Evolutionary conservation across 1,284 basidiomycete species (phyloP), one percentile per base, ranked within the genome.

Genomic region (Ceratobasidium theobromae): DNA sequence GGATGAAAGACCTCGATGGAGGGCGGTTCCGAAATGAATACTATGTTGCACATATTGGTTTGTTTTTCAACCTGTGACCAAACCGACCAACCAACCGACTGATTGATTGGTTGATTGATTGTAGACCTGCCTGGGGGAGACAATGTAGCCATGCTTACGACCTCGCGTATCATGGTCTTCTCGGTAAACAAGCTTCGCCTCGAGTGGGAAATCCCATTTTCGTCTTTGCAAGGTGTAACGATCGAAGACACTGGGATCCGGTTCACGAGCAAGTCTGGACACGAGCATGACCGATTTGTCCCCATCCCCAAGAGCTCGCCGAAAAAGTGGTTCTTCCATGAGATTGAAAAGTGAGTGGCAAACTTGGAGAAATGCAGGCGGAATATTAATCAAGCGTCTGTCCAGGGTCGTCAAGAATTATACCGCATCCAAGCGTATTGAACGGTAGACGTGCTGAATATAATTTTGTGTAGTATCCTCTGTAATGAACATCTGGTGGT

Each of bases 11-110:
- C 73, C 79, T 98, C 25, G 91, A 95, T 72, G 86, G 92, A 68
- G 95, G 95, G 16, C 80, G 85, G 38, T 95, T 89, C 76, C 85
- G 93, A 70, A 80, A 84, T 71, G 95, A 98, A 73, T 79, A 79
- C 53, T 99, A 98, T 74, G 90, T 98, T 49, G 95, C 95, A 5
- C 95, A 98, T 74, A 87, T 96, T 67, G 88, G 91, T 87, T 75
- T 74, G 82, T 74, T 6, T 16, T 41, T 35, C 18, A 46, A 16
- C 43, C 43, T 11, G 35, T 52, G 6, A 3, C 30, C 14, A n/a
- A n/a, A n/a, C n/a, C n/a, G n/a, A n/a, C n/a, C n/a, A n/a, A n/a
- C n/a, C n/a, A n/a, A n/a, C n/a, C n/a, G n/a, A n/a, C 33, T 23
- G 9, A 65, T 21, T 16, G 18, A 18, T 40, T 54, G n/a, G 8